A percentile compares a stretch with the other conserved stretches of the same genome.
Evolutionary conservation across 2,329 filamentous ascomycete genomes (phyloP).

Genomic region (Penicillium sp.): DNA sequence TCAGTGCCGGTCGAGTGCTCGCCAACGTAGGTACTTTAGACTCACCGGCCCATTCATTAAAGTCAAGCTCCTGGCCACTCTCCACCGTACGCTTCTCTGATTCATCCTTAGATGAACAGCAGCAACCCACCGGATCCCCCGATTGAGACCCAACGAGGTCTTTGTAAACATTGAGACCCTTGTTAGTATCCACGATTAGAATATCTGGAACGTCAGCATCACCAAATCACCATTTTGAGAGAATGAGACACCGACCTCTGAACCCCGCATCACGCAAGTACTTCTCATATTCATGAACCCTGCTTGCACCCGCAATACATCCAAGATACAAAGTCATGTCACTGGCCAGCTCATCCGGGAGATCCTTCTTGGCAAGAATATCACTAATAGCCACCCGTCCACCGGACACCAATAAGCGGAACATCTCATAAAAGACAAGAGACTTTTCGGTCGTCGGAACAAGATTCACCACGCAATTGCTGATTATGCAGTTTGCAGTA

Average conservation of each 20-base stretch:
- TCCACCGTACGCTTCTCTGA: neutral
- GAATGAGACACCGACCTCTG: conserved; percentile 25
- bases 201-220: neutral
- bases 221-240: neutral
- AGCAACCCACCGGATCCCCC: neutral
- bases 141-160: neutral
- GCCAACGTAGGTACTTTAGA: neutral
- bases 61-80: neutral
- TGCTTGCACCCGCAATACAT: conserved; percentile 59
- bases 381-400: conserved; percentile 61
- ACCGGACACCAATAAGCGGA: conserved; percentile 55
- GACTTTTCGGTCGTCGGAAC: conserved; percentile 55
- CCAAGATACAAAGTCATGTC: conserved; percentile 58
- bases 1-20: neutral
- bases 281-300: conserved; percentile 51
- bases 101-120: neutral
- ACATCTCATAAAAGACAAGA: conserved; percentile 57
- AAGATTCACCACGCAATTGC: conserved; percentile 64
- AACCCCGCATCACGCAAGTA: conserved; percentile 56
- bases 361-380: conserved; percentile 53
- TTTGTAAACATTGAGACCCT: neutral
- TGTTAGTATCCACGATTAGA: neutral
- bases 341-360: conserved; percentile 48
- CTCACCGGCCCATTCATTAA: neutral
- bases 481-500: conserved; percentile 57